These are phyloP conservation scores for Leptographium galeiforme DNA, from an alignment of 2,329 filamentous ascomycete genomes.

Conservation along the genomic window DNA sequence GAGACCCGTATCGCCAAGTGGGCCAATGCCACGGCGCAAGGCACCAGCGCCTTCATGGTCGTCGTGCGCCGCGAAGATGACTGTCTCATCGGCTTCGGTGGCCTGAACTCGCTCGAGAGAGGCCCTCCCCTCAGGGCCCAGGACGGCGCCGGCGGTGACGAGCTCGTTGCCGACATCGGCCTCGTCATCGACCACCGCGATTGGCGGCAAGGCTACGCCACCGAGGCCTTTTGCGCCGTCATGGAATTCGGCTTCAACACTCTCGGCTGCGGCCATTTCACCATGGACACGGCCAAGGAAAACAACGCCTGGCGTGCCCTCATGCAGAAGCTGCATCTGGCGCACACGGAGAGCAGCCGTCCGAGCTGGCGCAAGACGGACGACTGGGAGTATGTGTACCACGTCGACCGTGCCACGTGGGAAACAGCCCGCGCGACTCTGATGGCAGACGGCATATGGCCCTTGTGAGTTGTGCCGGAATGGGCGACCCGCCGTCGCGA, in stretches of 20 bases:
- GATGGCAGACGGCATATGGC: not conserved
- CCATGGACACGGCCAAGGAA: not conserved
- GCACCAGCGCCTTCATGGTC: not conserved
- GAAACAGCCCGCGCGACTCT: not conserved
- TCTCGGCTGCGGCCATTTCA: not conserved
- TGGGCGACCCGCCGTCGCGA: too few relatives aligned
- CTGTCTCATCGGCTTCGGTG: not conserved
- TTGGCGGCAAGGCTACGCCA: not conserved
- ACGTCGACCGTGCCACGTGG: not conserved
- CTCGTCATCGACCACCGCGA: slow-evolving; percentile 2
- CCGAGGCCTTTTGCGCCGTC: not conserved
- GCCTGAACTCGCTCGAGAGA: not conserved
- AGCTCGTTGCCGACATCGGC: not conserved
- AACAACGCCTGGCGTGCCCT: not conserved
- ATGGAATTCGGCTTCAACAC: not conserved
- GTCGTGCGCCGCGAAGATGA: not conserved
- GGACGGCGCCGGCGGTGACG: not conserved
- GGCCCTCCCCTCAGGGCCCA: not conserved
- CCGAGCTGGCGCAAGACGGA: not conserved
- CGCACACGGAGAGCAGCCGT: not conserved
- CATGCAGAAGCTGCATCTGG: not conserved
- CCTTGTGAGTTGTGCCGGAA: not conserved
- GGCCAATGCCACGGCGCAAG: not conserved
- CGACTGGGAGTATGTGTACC: not conserved
- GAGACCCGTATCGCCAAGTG: not conserved